A percentile compares a stretch with the other conserved stretches of the same genome.
Evolutionary conservation across 2,329 filamentous ascomycete genomes (phyloP).

Genomic region (Leptographium lundbergii): DNA sequence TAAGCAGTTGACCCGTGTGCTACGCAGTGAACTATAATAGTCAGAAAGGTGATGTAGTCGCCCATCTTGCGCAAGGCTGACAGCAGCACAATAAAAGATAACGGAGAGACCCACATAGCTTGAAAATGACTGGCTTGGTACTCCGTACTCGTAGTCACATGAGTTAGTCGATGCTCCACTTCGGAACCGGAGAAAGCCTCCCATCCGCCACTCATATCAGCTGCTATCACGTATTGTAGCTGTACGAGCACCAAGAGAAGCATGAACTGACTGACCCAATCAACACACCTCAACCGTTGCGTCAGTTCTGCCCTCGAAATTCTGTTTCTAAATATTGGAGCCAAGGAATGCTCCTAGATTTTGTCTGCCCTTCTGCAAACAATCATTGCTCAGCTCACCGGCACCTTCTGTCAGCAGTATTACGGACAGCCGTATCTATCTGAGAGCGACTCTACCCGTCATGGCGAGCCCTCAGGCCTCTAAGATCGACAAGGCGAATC

Average conservation of each 20-base stretch:
- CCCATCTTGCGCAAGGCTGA: too few relatives aligned
- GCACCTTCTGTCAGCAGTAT: too few relatives aligned
- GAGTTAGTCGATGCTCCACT: not conserved
- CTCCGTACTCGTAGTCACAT: not conserved
- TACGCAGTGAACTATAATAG: too few relatives aligned
- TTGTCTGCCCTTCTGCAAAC: too few relatives aligned
- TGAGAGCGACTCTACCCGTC: not conserved
- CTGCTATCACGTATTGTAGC: not conserved
- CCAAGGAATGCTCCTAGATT: too few relatives aligned
- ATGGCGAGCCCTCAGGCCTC: constrained; percentile 52
- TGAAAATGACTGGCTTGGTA: not conserved
- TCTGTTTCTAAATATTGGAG: too few relatives aligned
- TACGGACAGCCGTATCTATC: not conserved
- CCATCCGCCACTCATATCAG: not conserved
- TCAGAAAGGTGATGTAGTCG: too few relatives aligned
- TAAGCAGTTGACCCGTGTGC: too few relatives aligned
- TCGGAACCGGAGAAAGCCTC: not conserved
- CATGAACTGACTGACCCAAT: not conserved
- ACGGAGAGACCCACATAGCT: too few relatives aligned
- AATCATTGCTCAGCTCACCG: too few relatives aligned
- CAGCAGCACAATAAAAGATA: too few relatives aligned
- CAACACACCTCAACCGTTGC: not conserved
- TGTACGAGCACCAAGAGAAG: not conserved
- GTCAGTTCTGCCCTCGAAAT: not conserved
- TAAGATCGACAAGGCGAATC: constrained; percentile 61